Base-by-base conservation (phyloP, 345 rosid species). In the Turnera subulata region DNA sequence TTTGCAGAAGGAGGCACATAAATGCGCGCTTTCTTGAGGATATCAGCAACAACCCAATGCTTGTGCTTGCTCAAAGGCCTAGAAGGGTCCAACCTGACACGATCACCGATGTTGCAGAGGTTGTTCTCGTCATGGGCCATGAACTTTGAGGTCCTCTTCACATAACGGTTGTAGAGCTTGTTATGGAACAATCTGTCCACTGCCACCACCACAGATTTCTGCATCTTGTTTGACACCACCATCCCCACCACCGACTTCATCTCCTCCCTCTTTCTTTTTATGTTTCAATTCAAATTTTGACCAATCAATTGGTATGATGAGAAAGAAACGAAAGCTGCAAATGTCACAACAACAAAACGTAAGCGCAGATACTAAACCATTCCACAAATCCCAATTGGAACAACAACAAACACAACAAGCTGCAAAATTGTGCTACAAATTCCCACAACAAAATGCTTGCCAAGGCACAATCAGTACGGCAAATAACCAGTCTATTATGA, bases 141-240 rank as follows among this genome's bases (percentile, higher is more conserved):
- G 86, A 93, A 93, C 65, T 87, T 87, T 73, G 96, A 89, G 67
- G 97, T 93, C 11, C 96, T 88, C 57, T 87, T 93, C 63, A 82
- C 85, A 66, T 84, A 86, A 57, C 95, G 95, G 44, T 83, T 90
- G 73, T 71, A 86, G 40, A 84, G 48, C 58, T 82, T 86, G 77
- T 89, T 65, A 72, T 84, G 97, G 75, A 90, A 90, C 39, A 90
- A 80, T 32, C 97, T 78, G 24, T 90, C 92, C 55, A 86, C 92
- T 11, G 92, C 95, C 45, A 83, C 92, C 55, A 84, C 92, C 59
- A 89, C 95, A 9, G 97, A 89, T 58, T 79, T 82, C 75, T 82
- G 84, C 88, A 79, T 82, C 80, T 82, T 82, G 70, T 82, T 82
- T 40, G 88, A 82, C 43, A 82, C 88, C 38, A 82, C 88, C 84